phyloP scores from a whole-genome alignment of 2,329 filamentous ascomycete species.

The Geosmithia morbida region DNA sequence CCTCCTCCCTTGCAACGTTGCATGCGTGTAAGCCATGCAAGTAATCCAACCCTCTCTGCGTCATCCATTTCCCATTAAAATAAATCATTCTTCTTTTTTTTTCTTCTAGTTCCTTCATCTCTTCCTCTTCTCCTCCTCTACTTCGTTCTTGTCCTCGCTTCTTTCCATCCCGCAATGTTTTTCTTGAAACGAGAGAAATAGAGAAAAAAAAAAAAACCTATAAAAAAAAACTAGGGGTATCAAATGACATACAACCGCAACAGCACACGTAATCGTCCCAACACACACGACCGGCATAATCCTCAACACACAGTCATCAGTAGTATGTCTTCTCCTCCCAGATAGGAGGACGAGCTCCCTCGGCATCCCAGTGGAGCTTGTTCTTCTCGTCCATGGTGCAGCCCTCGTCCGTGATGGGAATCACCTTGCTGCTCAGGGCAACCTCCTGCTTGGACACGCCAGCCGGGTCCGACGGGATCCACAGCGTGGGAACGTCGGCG shows the following conservation, averaged over 20 bases:
- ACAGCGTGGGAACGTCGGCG: slow-evolving; percentile 47
- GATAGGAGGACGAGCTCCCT: slow-evolving; percentile 25
- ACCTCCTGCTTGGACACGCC: slow-evolving; percentile 62
- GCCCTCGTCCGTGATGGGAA: slow-evolving; percentile 59
- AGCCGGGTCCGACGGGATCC: slow-evolving; percentile 59
- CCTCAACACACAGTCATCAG: slow-evolving; percentile 11
- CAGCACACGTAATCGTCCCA: not conserved
- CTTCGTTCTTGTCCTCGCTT: not conserved
- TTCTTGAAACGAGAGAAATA: not conserved
- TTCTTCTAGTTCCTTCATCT: not conserved
- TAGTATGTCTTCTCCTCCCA: slow-evolving; percentile 30
- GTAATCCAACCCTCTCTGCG: not conserved
- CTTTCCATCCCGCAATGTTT: not conserved
- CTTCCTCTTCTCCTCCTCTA: not conserved
- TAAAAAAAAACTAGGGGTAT: slow-evolving; percentile 2
- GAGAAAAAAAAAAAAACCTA: too few relatives aligned
- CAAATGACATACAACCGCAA: not conserved
- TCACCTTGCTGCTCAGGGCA: slow-evolving; percentile 47
- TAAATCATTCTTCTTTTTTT: too few relatives aligned
- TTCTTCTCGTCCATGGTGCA: slow-evolving; percentile 54
- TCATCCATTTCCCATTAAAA: not conserved
- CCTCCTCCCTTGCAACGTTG: not conserved
- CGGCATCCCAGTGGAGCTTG: slow-evolving; percentile 24
- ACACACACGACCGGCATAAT: too few relatives aligned
- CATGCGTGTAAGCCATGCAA: too few relatives aligned